Percentiles rank a stretch among this genome's conserved stretches.
phyloP scores from a whole-genome alignment of 1,284 basidiomycete genomes.

The Ceratobasidium sp. region DNA sequence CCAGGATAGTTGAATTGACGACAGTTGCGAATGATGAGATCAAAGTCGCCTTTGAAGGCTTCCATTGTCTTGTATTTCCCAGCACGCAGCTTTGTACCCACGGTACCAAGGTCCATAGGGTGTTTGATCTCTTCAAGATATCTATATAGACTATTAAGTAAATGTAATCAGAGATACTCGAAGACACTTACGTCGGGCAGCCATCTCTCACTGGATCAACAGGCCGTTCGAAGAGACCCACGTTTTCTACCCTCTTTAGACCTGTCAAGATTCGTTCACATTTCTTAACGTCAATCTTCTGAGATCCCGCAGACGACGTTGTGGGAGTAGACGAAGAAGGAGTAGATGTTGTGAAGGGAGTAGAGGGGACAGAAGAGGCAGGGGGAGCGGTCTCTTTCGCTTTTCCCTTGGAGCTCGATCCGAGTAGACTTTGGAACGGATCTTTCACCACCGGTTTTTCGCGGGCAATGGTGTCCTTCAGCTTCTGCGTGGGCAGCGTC shows the following conservation, averaged over 20 bases:
- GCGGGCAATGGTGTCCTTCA: conserved; percentile 10
- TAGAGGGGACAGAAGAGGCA: too few species aligned
- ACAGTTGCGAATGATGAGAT: conserved; percentile 90
- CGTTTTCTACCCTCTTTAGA: conserved; percentile 77
- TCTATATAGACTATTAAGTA: conserved; percentile 60
- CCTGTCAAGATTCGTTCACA: conserved; percentile 52
- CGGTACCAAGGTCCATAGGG: conserved; percentile 96
- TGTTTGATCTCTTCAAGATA: conserved; percentile 93
- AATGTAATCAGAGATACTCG: neutral
- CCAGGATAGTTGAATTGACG: conserved; percentile 88
- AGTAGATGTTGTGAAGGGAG: too few species aligned
- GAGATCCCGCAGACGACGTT: conserved; percentile 45
- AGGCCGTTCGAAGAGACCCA: conserved; percentile 83
- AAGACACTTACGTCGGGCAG: conserved; percentile 81
- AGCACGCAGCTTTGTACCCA: conserved; percentile 76
- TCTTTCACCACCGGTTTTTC: conserved; percentile 37
- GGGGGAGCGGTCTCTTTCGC: conserved; percentile 43
- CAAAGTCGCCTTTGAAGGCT: conserved; percentile 83
- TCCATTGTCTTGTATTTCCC: conserved; percentile 83
- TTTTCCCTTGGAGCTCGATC: conserved; percentile 41
- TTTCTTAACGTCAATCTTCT: conserved; percentile 63
- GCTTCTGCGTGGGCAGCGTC: conserved; percentile 1
- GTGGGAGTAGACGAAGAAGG: conserved; percentile 41
- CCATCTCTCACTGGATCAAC: conserved; percentile 88
- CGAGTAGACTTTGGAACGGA: conserved; percentile 26